These are phyloP conservation scores for Malassezia arunalokei DNA, from an alignment of 1,284 basidiomycete species.

Conservation along the genomic window DNA sequence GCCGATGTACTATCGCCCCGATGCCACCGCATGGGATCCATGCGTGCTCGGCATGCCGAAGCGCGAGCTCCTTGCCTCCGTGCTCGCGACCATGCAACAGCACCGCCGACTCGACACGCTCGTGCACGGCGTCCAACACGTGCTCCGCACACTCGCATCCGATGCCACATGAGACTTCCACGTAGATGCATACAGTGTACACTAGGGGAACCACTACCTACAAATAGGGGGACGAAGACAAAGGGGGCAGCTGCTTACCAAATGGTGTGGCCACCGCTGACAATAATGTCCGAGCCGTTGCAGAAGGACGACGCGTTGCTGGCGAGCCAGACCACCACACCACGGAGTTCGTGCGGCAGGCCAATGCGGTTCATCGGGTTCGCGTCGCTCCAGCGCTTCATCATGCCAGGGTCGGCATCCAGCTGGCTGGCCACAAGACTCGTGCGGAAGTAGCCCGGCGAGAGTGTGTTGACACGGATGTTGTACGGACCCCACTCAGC, in stretches of 20 bases:
- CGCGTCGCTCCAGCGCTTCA: slow-evolving; percentile 60
- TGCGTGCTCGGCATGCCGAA: slow-evolving; percentile 17
- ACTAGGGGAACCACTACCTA: background rate
- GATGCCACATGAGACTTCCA: background rate
- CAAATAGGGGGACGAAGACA: background rate
- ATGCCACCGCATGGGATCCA: slow-evolving; percentile 13
- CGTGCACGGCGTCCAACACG: slow-evolving; percentile 11
- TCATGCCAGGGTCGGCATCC: slow-evolving; percentile 58
- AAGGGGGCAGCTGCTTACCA: slow-evolving; percentile 27
- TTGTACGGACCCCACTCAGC: slow-evolving; percentile 61
- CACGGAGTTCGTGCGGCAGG: slow-evolving; percentile 62
- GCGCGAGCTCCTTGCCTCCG: slow-evolving; percentile 14
- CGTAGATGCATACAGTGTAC: background rate
- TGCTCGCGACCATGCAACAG: slow-evolving; percentile 10
- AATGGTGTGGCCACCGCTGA: slow-evolving; percentile 45
- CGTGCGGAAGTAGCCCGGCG: slow-evolving; percentile 46
- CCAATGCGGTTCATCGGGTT: slow-evolving; percentile 67
- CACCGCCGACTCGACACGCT: background rate
- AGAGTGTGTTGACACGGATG: slow-evolving; percentile 50
- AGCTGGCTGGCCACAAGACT: slow-evolving; percentile 69
- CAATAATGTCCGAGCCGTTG: slow-evolving; percentile 41
- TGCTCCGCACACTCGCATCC: slow-evolving; percentile 1
- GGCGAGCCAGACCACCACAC: slow-evolving; percentile 67
- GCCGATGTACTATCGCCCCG: slow-evolving; percentile 33
- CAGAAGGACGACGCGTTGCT: slow-evolving; percentile 49